Evolutionary conservation across 225 moss, liverwort and hornwort species (phyloP).

Genomic region (Anthoceros angustus): DNA sequence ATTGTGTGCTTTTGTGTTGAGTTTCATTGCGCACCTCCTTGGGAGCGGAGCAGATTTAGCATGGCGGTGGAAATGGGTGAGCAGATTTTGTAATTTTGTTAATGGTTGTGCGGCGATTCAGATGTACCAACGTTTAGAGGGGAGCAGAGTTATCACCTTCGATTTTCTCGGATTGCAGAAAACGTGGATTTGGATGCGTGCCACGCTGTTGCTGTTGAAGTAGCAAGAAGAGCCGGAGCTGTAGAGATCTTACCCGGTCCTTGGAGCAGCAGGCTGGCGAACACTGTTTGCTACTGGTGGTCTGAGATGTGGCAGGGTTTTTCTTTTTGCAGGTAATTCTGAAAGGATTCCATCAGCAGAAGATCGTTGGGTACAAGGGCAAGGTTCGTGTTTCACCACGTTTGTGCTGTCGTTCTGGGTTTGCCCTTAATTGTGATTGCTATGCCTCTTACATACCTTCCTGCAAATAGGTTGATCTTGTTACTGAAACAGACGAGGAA

Average conservation of each 20-base stretch:
- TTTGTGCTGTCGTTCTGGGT: background rate
- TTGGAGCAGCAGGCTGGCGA: background rate
- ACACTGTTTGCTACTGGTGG: background rate
- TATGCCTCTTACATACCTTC: too few species aligned
- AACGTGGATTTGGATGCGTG: slow-evolving; percentile 28
- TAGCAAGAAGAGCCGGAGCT: slow-evolving; percentile 61
- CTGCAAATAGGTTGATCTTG: slow-evolving; percentile 53
- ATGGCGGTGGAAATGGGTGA: too few species aligned
- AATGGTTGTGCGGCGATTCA: too few species aligned
- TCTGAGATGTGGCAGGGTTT: background rate
- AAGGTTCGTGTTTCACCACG: slow-evolving; percentile 26
- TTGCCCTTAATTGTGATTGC: background rate
- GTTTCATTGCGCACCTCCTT: too few species aligned
- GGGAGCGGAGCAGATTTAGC: too few species aligned
- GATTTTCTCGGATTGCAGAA: too few species aligned
- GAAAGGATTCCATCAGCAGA: slow-evolving; percentile 35
- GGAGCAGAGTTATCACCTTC: too few species aligned
- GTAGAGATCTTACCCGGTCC: slow-evolving; percentile 13
- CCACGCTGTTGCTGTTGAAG: slow-evolving; percentile 54
- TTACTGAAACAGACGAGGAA: slow-evolving; percentile 78
- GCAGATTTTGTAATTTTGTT: too few species aligned
- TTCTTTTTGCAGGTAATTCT: slow-evolving; percentile 37
- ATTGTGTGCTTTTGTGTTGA: too few species aligned
- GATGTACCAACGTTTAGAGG: too few species aligned
- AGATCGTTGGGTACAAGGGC: slow-evolving; percentile 72